Base-by-base conservation (phyloP, 257 asterid species). In the Solanum microdontum region DNA sequence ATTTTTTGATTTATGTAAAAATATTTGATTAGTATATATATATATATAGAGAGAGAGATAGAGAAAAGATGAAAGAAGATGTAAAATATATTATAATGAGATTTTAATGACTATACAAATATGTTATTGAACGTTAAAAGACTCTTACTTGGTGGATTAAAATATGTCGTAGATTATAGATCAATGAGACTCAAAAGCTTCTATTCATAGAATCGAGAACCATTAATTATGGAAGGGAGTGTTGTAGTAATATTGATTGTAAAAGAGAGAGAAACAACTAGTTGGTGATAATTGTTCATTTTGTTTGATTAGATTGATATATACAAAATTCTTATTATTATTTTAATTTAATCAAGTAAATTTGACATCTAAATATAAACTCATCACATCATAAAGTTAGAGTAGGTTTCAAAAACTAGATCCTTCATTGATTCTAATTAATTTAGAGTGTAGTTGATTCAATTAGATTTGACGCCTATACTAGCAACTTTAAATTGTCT, bases 121-220 rank as follows among this genome's bases (percentile, higher is more conserved):
- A 62, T n/a, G 15, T 36, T 36, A 36, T 36, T 36, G 37, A 1
- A 36, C 37, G 37, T 36, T 36, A 36, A 36, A 36, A 36, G 37
- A 36, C 2, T 36, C 37, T 36, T 36, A 36, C 6, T 60, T 21
- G 4, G 4, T 3, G 6, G 0, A 8, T 21, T 23, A 60, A 8
- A 2, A 3, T 23, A 62, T 9, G 0, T n/a, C 0, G 12, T 51
- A 3, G 1, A 68, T 26, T 11, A 11, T 2, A 26, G 1, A 26
- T 12, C 1, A 0, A 68, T 68, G 72, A 3, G 3, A 1, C 15
- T 64, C 7, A 64, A 64, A 14, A 64, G 14, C 19, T 26, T n/a
- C 3, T 45, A 45, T 12, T 13, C 19, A 45, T 51, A 17, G 1
- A 2, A 15, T 51, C n/a, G 10, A 6, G 1, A 51, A 51, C 1